Evolutionary conservation across 2,329 filamentous ascomycete species (phyloP), one percentile per base, ranked within the genome.

Genomic region (Paecilomyces sp.): DNA sequence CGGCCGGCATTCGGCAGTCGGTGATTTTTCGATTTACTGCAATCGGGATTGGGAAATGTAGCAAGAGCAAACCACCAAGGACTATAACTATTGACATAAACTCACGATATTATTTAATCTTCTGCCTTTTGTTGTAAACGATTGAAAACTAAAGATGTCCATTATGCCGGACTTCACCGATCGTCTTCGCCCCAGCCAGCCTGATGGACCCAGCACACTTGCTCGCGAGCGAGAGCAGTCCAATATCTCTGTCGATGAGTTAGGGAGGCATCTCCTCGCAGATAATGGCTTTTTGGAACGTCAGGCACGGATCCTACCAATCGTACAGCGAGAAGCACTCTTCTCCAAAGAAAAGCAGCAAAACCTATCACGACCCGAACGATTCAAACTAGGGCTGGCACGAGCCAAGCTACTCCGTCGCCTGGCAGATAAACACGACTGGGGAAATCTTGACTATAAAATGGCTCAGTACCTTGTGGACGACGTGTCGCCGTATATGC

Each of bases 391-490:
- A 3, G 81, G 79, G 3, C 74, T 84, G 18, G 81, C 80, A 11
- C 71, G 81, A 60, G 80, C 79, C 58, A 83, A 83, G 68, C 75
- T 77, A 50, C 72, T 83, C 3, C 74, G 80, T 50, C 73, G 80
- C 54, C 68, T 81, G 24, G 72, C 72, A 7, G 73, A 78, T 56
- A 73, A 79, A 60, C 71, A 82, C 66, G 67, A 69, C 50, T 83
- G 81, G 81, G 74, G 76, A 61, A 65, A 73, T 31, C 77, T 80
- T n/a, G 81, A 83, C 60, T 77, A 79, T 59, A 72, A 74, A 55
- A 82, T 83, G 77, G 77, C 78, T 0, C 77, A 78, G 63, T 82
- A 83, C 64, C 72, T 83, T 9, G 77, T 77, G 51, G 81, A 83
- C 60, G 81, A 83, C 67, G 80, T 83, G 62, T 79, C 75, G 41